Conservation (phyloP, 2,329 filamentous ascomycete species). For the Colletotrichum limetticola region DNA sequence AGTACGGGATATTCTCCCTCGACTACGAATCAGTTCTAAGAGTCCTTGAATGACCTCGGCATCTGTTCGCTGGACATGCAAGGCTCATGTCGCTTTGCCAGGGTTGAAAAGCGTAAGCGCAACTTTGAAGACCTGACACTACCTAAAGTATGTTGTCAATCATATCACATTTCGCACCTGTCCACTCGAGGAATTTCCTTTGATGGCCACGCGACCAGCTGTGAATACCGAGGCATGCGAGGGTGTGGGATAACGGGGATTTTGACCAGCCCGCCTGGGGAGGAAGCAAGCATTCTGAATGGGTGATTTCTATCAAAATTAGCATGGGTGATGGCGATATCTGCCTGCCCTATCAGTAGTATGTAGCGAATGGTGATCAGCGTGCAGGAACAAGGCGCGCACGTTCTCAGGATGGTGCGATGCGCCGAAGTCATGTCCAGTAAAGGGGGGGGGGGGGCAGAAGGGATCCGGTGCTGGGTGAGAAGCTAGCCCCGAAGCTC, state of each 20-base stretch:
- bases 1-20: neutral
- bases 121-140: neutral
- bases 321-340: constrained; percentile 30
- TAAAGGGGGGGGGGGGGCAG: neutral
- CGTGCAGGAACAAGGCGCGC: constrained; percentile 5
- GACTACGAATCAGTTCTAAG: neutral
- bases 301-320: neutral
- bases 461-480: neutral
- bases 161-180: constrained; percentile 5
- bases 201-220: constrained; percentile 5
- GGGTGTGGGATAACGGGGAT: neutral
- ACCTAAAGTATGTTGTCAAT: neutral
- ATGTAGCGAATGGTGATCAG: neutral
- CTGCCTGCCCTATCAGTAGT: constrained; percentile 15
- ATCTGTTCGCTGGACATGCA: neutral
- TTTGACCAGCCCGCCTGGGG: neutral
- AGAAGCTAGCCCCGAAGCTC: neutral
- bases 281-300: neutral
- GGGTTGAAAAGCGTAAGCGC: neutral
- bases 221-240: neutral
- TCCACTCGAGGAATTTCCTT: neutral
- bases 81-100: neutral
- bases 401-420: constrained; percentile 25
- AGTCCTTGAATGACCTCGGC: neutral
- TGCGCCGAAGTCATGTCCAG: constrained; percentile 20